phyloP scores from a whole-genome alignment of 768 basidiomycete species.

The Rhodotorula taiwanensis region DNA sequence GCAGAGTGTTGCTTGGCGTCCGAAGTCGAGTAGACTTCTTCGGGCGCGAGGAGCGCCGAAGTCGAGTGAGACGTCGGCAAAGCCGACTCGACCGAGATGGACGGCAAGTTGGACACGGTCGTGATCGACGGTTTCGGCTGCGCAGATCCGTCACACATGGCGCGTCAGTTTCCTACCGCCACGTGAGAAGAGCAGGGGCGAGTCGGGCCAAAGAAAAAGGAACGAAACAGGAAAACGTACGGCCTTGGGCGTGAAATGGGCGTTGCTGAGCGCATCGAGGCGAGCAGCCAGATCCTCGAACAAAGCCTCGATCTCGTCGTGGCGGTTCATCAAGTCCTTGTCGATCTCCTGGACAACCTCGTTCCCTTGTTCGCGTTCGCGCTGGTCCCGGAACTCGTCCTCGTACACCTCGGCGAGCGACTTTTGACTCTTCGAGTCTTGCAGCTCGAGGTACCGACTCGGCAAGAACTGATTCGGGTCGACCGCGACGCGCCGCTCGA shows the following conservation, averaged over 20 bases:
- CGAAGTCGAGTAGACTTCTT: slow-evolving; percentile 66
- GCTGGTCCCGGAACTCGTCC: slow-evolving; percentile 66
- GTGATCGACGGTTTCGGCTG: slow-evolving; percentile 86
- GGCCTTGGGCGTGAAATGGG: slow-evolving; percentile 89
- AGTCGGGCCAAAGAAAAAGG: background rate
- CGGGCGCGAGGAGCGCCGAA: slow-evolving; percentile 79
- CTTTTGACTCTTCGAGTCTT: slow-evolving; percentile 78
- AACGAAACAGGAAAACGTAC: slow-evolving; percentile 52
- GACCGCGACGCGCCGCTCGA: slow-evolving; percentile 67
- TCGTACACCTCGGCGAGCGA: slow-evolving; percentile 95
- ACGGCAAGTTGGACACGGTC: slow-evolving; percentile 71
- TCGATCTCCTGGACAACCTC: slow-evolving; percentile 66
- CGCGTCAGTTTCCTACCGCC: too few species aligned
- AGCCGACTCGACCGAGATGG: slow-evolving; percentile 78
- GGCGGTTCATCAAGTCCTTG: slow-evolving; percentile 78
- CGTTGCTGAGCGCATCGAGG: slow-evolving; percentile 86
- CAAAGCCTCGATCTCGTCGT: slow-evolving; percentile 69
- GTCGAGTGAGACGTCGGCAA: slow-evolving; percentile 72
- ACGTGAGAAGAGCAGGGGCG: too few species aligned
- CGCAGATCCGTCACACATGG: too few species aligned
- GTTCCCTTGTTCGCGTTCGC: slow-evolving; percentile 51
- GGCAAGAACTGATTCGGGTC: slow-evolving; percentile 87
- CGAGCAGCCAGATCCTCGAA: slow-evolving; percentile 84
- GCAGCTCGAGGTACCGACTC: slow-evolving; percentile 77
- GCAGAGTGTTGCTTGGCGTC: slow-evolving; percentile 35